phyloP scores from a whole-genome alignment of 2,329 filamentous ascomycete species.

The Trichoderma aggressivum region DNA sequence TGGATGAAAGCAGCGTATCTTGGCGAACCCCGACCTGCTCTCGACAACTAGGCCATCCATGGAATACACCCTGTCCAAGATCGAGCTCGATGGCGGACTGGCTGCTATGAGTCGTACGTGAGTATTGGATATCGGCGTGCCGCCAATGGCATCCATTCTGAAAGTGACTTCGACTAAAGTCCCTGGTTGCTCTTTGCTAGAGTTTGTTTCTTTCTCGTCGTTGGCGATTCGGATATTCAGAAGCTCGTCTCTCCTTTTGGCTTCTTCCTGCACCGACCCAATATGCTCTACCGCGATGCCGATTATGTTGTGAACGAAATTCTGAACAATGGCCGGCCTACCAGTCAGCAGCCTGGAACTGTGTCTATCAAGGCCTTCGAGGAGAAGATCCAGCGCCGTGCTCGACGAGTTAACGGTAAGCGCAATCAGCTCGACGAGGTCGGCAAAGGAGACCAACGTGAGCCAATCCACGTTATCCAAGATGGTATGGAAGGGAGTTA shows the following conservation, averaged over 20 bases:
- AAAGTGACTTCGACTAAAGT: conserved; percentile 9
- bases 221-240: not conserved
- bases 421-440: conserved; percentile 18
- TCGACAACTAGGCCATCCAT: conserved; percentile 39
- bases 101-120: conserved; percentile 36
- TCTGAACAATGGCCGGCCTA: conserved; percentile 25
- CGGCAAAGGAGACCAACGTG: not conserved
- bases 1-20: conserved; percentile 36
- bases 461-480: conserved; percentile 13
- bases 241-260: not conserved
- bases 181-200: not conserved
- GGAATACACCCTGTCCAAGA: conserved; percentile 27
- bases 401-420: conserved; percentile 20
- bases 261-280: conserved; percentile 28
- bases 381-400: conserved; percentile 19
- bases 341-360: conserved; percentile 29
- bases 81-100: conserved; percentile 31
- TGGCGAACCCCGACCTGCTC: conserved; percentile 31
- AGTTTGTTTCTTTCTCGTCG: not conserved
- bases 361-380: conserved; percentile 31
- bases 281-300: conserved; percentile 41
- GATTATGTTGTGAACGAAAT: conserved; percentile 34
- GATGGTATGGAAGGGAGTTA: conserved; percentile 16
- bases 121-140: conserved; percentile 26
- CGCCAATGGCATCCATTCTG: conserved; percentile 24